Evolutionary conservation across 306 rosid species (phyloP), one percentile per base, ranked within the genome.

Genomic region (Rosa rugosa): DNA sequence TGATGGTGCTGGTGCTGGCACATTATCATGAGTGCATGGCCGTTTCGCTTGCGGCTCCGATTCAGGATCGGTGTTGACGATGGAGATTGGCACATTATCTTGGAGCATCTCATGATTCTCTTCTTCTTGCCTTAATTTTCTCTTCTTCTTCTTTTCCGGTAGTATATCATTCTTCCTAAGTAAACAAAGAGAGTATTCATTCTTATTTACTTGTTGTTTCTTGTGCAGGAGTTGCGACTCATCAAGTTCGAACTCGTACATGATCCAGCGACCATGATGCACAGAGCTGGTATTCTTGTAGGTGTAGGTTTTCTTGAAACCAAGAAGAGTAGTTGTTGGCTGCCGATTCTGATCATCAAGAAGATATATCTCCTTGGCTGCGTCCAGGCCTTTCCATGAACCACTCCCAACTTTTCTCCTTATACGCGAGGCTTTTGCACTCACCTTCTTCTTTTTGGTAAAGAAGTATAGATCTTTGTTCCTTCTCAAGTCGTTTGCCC

Each of bases 381-480:
- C 31, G 41, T 25, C 68, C 41, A 27, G 42, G 40, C 68, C 68
- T 31, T 63, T 63, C 68, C 68, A 63, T 11, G 68, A 13, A 63
- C 68, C 42, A 5, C 17, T 13, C 10, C 41, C 20, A 27, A 63
- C 41, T 13, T 27, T 63, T 63, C 68, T 3, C 4, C 8, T 12
- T 63, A 11, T 63, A 12, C 68, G 18, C 17, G 40, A 25, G 4
- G 8, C 68, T 31, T 31, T 63, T 13, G 41, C 41, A 6, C 68
- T 63, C 41, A 63, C 36, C 42, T 25, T 63, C 18, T 63, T 63
- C 68, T 27, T 4, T 5, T 9, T 25, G 41, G 40, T 31, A 18
- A 63, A 27, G 68, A 63, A 63, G 68, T 27, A 63, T 10, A 63
- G 68, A 63, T 63, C 68, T 13, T 63, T 62, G 18, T 62, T 25